phyloP scores from a whole-genome alignment of 1,139 yeast species.

The Zygosaccharomyces sapae region DNA sequence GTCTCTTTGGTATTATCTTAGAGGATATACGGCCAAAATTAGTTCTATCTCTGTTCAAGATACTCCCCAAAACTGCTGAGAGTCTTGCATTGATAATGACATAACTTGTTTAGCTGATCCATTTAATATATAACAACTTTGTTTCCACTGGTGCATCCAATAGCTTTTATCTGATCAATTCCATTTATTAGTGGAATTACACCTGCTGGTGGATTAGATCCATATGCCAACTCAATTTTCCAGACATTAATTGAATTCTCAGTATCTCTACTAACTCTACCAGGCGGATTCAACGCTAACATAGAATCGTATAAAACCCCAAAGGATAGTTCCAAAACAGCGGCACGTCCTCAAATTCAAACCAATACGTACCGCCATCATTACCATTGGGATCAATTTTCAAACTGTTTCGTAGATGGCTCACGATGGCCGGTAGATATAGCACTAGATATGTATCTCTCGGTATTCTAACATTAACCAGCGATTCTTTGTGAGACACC shows the following conservation, averaged over 20 bases:
- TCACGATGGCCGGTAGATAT: constrained; percentile 41
- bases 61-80: constrained; percentile 55
- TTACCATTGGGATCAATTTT: constrained; percentile 33
- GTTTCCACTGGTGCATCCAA: constrained; percentile 76
- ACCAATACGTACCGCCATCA: constrained; percentile 48
- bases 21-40: constrained; percentile 39
- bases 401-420: constrained; percentile 44
- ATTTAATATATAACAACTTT: constrained; percentile 65
- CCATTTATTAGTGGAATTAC: constrained; percentile 46
- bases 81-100: constrained; percentile 61
- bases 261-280: constrained; percentile 12
- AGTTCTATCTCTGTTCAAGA: constrained; percentile 36
- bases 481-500: constrained; percentile 6
- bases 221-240: constrained; percentile 46
- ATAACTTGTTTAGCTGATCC: constrained; percentile 74
- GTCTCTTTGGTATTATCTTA: constrained; percentile 39
- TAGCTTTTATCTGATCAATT: constrained; percentile 44
- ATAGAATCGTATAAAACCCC: constrained; percentile 58
- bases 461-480: constrained; percentile 24
- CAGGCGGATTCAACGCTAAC: constrained; percentile 39
- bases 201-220: constrained; percentile 47
- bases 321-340: constrained; percentile 76
- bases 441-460: constrained; percentile 60
- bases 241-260: constrained; percentile 40
- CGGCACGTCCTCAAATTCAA: constrained; percentile 61